These are phyloP conservation scores for Pythium chondricola DNA, from an alignment of 352 stramenopile species.

Conservation along the genomic window DNA sequence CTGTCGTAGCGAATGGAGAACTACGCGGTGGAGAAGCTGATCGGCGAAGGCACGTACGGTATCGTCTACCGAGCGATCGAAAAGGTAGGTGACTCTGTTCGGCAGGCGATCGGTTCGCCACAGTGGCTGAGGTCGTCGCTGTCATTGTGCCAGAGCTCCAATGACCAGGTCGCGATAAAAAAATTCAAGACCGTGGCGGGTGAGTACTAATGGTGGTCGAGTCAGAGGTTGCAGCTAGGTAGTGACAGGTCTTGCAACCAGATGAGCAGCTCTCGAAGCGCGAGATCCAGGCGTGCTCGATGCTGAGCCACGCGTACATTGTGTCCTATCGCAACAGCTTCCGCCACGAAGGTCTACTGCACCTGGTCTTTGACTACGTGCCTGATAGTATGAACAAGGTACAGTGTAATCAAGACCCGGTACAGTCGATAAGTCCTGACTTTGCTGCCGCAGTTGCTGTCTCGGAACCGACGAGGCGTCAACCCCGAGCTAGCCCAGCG, in stretches of 20 bases:
- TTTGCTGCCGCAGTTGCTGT: slow-evolving; percentile 33
- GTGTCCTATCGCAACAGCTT: slow-evolving; percentile 82
- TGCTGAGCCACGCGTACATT: slow-evolving; percentile 76
- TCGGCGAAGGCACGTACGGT: slow-evolving; percentile 79
- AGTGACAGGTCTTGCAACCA: slow-evolving; percentile 20
- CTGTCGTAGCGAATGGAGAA: slow-evolving; percentile 84
- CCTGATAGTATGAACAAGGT: slow-evolving; percentile 70
- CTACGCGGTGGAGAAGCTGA: slow-evolving; percentile 74
- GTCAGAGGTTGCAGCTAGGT: too few relatives aligned
- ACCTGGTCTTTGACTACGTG: slow-evolving; percentile 78
- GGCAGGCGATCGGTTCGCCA: background rate
- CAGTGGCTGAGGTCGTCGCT: background rate
- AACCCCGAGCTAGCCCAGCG: slow-evolving; percentile 37
- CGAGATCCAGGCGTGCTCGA: slow-evolving; percentile 77
- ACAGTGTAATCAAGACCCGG: background rate
- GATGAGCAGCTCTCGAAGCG: slow-evolving; percentile 74
- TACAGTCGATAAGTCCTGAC: background rate
- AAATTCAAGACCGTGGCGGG: slow-evolving; percentile 71
- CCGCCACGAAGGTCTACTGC: slow-evolving; percentile 62
- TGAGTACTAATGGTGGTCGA: too few relatives aligned
- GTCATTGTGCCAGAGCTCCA: slow-evolving; percentile 14
- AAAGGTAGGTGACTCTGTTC: slow-evolving; percentile 32
- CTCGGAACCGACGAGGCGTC: slow-evolving; percentile 53
- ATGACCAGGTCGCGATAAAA: slow-evolving; percentile 75
- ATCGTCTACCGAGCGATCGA: slow-evolving; percentile 76